These are phyloP conservation scores for Trypanosoma avium DNA, from an alignment of 208 protist species.

Conservation along the genomic window DNA sequence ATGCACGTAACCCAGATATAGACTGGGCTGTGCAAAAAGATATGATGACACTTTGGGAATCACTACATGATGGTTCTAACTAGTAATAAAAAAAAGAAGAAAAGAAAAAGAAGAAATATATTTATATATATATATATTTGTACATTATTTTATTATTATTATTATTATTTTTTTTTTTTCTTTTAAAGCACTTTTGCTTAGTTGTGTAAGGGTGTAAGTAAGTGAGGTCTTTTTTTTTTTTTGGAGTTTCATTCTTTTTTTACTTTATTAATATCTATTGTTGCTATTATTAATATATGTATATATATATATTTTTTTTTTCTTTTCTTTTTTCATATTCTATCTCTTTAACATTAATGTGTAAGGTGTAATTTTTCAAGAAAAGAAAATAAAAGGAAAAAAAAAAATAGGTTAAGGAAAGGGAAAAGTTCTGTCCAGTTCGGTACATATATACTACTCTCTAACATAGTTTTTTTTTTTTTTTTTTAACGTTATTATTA, in stretches of 20 bases:
- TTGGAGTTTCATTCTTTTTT: conserved; percentile 19
- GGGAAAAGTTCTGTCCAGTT: too few relatives aligned
- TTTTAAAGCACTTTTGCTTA: too few relatives aligned
- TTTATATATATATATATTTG: not conserved
- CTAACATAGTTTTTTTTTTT: too few relatives aligned
- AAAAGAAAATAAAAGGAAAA: too few relatives aligned
- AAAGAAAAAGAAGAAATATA: not conserved
- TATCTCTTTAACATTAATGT: too few relatives aligned
- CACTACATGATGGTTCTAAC: conserved; percentile 5
- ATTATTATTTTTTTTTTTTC: not conserved
- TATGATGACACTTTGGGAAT: conserved; percentile 19
- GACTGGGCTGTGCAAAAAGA: conserved; percentile 22
- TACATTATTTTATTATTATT: not conserved
- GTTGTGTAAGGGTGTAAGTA: too few relatives aligned
- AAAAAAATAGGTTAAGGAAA: too few relatives aligned
- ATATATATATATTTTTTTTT: too few relatives aligned
- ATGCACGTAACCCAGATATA: not conserved
- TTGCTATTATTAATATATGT: conserved; percentile 8
- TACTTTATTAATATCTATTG: not conserved
- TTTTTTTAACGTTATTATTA: too few relatives aligned
- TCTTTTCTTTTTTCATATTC: too few relatives aligned
- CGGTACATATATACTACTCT: too few relatives aligned
- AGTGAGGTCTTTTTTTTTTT: conserved; percentile 10
- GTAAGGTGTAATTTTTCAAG: too few relatives aligned
- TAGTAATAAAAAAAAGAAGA: not conserved